These are phyloP conservation scores for Trichocladium uniseriatum DNA, from an alignment of 495 filamentous ascomycete genomes.

Conservation along the genomic window DNA sequence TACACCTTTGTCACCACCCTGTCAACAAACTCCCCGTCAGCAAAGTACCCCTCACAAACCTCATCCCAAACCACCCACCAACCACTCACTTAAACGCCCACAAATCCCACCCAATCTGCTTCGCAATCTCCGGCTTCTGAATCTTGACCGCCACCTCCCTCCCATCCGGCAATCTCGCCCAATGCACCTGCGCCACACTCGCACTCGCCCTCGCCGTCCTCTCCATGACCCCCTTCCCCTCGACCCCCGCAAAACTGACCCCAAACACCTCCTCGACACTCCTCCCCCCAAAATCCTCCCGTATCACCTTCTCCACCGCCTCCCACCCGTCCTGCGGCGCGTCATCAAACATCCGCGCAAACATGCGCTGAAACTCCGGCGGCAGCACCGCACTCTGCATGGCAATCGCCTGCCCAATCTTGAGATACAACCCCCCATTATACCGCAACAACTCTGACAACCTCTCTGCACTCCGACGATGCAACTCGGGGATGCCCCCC, in stretches of 20 bases:
- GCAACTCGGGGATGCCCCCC: conserved; percentile 59
- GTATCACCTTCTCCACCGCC: conserved; percentile 77
- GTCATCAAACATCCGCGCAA: conserved; percentile 93
- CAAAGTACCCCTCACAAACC: not conserved
- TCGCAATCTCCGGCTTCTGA: conserved; percentile 86
- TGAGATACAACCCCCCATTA: conserved; percentile 92
- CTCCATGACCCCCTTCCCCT: conserved; percentile 73
- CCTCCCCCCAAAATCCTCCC: conserved; percentile 76
- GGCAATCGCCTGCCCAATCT: conserved; percentile 96
- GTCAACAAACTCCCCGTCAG: conserved; percentile 3
- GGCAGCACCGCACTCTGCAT: conserved; percentile 95
- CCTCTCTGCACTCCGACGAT: conserved; percentile 72
- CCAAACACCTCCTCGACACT: conserved; percentile 83
- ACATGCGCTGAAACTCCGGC: conserved; percentile 91
- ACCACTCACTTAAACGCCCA: conserved; percentile 82
- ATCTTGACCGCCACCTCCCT: conserved; percentile 91
- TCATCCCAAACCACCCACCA: not conserved
- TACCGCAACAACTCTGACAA: conserved; percentile 65
- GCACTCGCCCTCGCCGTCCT: conserved; percentile 76
- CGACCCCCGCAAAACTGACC: conserved; percentile 61
- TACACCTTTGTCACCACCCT: conserved; percentile 70
- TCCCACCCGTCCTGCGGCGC: conserved; percentile 89
- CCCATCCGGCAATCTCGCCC: conserved; percentile 76
- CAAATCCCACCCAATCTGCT: conserved; percentile 85
- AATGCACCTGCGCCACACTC: conserved; percentile 93